Evolutionary conservation across 2,329 filamentous ascomycete species (phyloP).

Genomic region (Fusarium fracticaudum): DNA sequence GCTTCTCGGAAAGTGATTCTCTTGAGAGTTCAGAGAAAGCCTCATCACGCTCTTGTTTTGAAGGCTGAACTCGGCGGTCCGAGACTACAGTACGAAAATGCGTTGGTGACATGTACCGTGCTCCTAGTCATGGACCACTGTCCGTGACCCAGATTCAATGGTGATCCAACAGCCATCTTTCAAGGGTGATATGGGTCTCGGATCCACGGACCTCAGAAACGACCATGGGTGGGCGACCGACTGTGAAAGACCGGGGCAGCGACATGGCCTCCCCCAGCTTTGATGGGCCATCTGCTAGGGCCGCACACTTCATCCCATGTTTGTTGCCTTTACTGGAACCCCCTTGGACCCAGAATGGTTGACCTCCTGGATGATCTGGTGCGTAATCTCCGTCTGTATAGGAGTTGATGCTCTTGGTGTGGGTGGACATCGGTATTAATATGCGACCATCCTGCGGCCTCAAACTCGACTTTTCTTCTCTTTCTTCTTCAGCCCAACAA

Average conservation of each 20-base stretch:
- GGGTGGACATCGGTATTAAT: constrained; percentile 56
- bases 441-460: constrained; percentile 51
- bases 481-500: constrained; percentile 55
- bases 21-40: neutral
- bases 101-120: neutral
- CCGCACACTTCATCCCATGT: constrained; percentile 37
- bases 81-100: constrained; percentile 5
- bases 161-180: constrained; percentile 31
- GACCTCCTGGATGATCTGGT: constrained; percentile 26
- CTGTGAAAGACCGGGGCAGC: constrained; percentile 29
- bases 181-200: constrained; percentile 27
- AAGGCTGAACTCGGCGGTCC: neutral
- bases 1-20: neutral
- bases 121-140: constrained; percentile 21
- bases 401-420: constrained; percentile 26
- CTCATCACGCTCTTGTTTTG: neutral
- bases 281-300: constrained; percentile 36
- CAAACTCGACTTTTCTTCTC: constrained; percentile 36
- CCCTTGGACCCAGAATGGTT: constrained; percentile 35
- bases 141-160: constrained; percentile 34
- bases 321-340: constrained; percentile 34
- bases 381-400: constrained; percentile 41
- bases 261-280: constrained; percentile 38
- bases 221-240: constrained; percentile 25
- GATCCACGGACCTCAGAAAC: constrained; percentile 32